These are phyloP conservation scores for Chalciporus pseudorubinellus DNA, from an alignment of 768 basidiomycete species.

Conservation along the genomic window DNA sequence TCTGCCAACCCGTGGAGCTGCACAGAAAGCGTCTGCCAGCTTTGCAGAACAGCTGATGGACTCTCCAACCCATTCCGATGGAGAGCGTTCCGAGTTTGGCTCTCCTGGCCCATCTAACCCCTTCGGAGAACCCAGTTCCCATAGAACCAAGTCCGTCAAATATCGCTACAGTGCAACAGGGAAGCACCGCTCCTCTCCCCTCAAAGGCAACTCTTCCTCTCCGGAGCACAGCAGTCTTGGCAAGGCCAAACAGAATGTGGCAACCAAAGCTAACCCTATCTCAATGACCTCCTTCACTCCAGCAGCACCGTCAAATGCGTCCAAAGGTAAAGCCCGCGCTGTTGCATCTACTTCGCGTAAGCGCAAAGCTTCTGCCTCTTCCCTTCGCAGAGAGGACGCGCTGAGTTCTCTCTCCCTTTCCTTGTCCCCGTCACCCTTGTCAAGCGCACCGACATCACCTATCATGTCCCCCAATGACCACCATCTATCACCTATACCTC, in stretches of 20 bases:
- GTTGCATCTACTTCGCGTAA: slow-evolving; percentile 25
- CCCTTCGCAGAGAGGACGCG: slow-evolving; percentile 10
- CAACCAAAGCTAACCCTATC: slow-evolving; percentile 4
- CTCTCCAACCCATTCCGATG: slow-evolving; percentile 25
- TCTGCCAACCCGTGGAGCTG: slow-evolving; percentile 34
- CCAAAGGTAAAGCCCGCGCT: slow-evolving; percentile 7
- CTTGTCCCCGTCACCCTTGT: slow-evolving; percentile 25
- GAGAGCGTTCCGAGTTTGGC: slow-evolving; percentile 9
- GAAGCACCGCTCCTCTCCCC: slow-evolving; percentile 33
- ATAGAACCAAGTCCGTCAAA: slow-evolving; percentile 27
- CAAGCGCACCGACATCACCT: slow-evolving; percentile 23
- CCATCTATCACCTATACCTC: slow-evolving; percentile 13
- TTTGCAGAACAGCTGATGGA: slow-evolving; percentile 34
- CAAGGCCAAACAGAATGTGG: slow-evolving; percentile 11
- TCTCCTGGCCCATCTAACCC: slow-evolving; percentile 15
- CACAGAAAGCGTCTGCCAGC: slow-evolving; percentile 30
- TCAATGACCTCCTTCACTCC: slow-evolving; percentile 7
- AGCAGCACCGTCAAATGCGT: slow-evolving; percentile 10
- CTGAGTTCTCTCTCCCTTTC: slow-evolving; percentile 7
- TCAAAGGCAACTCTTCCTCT: slow-evolving; percentile 32
- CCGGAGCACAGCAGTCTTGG: slow-evolving; percentile 18
- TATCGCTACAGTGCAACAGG: slow-evolving; percentile 33
- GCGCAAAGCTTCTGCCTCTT: slow-evolving; percentile 23
- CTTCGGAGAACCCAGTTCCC: slow-evolving; percentile 24
- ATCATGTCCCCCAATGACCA: slow-evolving; percentile 14